Percentiles rank a stretch among this genome's conserved stretches.
phyloP scores from a whole-genome alignment of 441 rosid species.

The Theobroma grandiflorum region DNA sequence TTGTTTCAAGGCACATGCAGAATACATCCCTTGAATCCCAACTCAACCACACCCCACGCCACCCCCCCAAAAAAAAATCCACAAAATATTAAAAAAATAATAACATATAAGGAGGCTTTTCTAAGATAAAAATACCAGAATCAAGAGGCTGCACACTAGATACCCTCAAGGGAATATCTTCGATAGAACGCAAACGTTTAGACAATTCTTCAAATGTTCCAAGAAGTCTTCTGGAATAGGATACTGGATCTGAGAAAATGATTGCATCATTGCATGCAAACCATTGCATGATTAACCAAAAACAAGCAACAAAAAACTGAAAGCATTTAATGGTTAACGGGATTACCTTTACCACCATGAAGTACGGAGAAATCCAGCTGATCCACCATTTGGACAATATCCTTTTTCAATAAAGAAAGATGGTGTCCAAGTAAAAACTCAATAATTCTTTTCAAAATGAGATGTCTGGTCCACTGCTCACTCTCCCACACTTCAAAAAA shows the following conservation, averaged over 20 bases:
- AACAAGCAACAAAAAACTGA: slow-evolving; percentile 39
- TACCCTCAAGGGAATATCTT: slow-evolving; percentile 82
- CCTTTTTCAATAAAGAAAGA: slow-evolving; percentile 62
- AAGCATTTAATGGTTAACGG: slow-evolving; percentile 19
- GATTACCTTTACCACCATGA: slow-evolving; percentile 72
- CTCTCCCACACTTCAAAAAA: slow-evolving; percentile 77
- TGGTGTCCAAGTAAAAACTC: slow-evolving; percentile 70
- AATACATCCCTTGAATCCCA: slow-evolving; percentile 2
- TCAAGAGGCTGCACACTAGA: slow-evolving; percentile 87
- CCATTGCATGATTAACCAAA: background rate
- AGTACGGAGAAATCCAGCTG: slow-evolving; percentile 90
- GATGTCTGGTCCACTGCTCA: slow-evolving; percentile 81
- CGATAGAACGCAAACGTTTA: slow-evolving; percentile 68
- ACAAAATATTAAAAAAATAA: background rate
- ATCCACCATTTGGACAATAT: slow-evolving; percentile 73
- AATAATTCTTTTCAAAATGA: slow-evolving; percentile 73
- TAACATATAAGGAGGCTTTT: background rate
- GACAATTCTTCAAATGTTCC: slow-evolving; percentile 75
- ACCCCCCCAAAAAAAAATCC: background rate
- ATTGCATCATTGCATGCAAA: slow-evolving; percentile 22
- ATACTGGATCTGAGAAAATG: slow-evolving; percentile 67
- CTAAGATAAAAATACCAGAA: slow-evolving; percentile 61
- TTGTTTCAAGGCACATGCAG: background rate
- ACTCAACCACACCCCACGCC: too few relatives aligned
- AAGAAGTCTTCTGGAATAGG: slow-evolving; percentile 64